phyloP scores from a whole-genome alignment of 169 alveolate genomes.

The Toxoplasma gondii region DNA sequence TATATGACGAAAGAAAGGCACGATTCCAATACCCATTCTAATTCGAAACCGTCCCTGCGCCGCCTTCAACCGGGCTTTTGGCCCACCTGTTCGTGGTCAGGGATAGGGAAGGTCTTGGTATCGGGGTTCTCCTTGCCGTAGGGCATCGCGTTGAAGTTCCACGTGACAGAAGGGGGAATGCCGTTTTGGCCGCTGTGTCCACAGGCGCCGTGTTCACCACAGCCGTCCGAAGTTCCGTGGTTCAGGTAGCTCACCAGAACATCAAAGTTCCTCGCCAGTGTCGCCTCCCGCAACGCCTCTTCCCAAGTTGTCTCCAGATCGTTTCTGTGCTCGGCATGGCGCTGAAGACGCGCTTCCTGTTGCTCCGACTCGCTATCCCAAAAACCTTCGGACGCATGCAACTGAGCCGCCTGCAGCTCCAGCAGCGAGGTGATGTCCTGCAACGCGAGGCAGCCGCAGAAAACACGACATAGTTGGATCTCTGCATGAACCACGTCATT shows the following conservation, averaged over 20 bases:
- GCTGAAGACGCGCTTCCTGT: constrained; percentile 32
- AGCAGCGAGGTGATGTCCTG: constrained; percentile 21
- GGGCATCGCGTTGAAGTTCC: constrained; percentile 85
- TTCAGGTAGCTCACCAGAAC: constrained; percentile 75
- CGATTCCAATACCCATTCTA: too few relatives aligned
- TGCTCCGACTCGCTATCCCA: constrained; percentile 29
- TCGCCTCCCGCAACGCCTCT: constrained; percentile 77
- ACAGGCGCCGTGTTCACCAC: not conserved
- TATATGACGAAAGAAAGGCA: too few relatives aligned
- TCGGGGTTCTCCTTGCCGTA: constrained; percentile 86
- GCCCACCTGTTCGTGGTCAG: constrained; percentile 77
- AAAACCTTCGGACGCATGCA: constrained; percentile 13
- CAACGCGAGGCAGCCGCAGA: not conserved
- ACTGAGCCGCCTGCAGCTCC: constrained; percentile 32
- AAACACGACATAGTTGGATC: too few relatives aligned
- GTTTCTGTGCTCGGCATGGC: not conserved
- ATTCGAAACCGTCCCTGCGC: too few relatives aligned
- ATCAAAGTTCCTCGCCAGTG: constrained; percentile 75
- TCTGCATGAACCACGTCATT: too few relatives aligned
- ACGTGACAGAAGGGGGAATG: constrained; percentile 45
- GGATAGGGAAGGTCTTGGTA: constrained; percentile 80
- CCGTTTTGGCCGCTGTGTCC: not conserved
- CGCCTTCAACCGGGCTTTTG: too few relatives aligned
- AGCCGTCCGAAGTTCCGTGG: constrained; percentile 22
- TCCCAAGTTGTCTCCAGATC: constrained; percentile 64